phyloP scores from a whole-genome alignment of 2,329 filamentous ascomycete genomes.

The Aspergillus ochraceus region DNA sequence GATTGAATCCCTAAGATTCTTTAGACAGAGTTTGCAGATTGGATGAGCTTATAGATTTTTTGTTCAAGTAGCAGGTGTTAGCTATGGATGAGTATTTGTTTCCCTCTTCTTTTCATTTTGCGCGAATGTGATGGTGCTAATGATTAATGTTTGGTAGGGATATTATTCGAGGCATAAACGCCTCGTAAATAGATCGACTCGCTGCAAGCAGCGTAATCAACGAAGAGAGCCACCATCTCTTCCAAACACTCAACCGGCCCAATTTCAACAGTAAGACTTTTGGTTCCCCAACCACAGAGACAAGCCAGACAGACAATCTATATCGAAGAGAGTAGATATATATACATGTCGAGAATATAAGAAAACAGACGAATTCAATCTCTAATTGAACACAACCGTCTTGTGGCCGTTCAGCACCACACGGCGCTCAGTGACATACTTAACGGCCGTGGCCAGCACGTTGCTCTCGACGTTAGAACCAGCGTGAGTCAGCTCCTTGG shows the following conservation, averaged over 20 bases:
- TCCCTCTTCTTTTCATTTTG: not conserved
- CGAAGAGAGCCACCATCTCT: constrained; percentile 30
- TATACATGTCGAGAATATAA: not conserved
- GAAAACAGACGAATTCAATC: not conserved
- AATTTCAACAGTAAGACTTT: not conserved
- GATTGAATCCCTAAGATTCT: constrained; percentile 54
- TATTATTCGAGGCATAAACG: constrained; percentile 50
- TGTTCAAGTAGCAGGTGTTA: constrained; percentile 54
- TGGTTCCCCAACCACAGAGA: not conserved
- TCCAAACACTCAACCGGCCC: constrained; percentile 10
- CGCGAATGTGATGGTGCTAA: not conserved
- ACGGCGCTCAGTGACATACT: constrained; percentile 77
- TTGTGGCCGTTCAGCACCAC: constrained; percentile 77
- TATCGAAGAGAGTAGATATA: not conserved
- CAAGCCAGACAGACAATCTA: not conserved
- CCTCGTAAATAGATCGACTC: constrained; percentile 52
- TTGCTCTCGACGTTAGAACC: constrained; percentile 83
- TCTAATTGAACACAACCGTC: constrained; percentile 71
- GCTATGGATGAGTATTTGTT: constrained; percentile 52
- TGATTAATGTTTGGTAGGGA: constrained; percentile 25
- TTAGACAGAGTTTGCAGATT: constrained; percentile 50
- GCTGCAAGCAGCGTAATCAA: constrained; percentile 40
- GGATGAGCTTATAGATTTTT: constrained; percentile 53
- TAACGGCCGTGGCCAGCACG: constrained; percentile 76
- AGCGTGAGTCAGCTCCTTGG: constrained; percentile 75